Percentiles rank a stretch among this genome's conserved stretches.
Conservation (phyloP, 1,284 basidiomycete genomes). For the Peniophora sp. region DNA sequence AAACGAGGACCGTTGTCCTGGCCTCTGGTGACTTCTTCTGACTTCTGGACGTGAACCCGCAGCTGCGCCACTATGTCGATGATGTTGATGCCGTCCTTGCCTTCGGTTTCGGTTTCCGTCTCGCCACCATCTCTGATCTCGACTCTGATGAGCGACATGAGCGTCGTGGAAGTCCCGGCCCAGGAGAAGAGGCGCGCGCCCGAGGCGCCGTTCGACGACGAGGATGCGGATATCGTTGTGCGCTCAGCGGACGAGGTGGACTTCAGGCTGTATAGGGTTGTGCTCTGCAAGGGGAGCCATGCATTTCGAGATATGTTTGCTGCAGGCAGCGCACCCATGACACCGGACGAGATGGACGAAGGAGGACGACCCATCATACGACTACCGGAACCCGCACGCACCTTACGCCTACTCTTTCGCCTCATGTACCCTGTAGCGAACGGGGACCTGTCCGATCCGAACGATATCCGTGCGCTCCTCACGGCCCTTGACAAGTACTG, state of each 20-base stretch:
- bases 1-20: too few species aligned
- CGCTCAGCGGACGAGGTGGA: constrained; percentile 27
- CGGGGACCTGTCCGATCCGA: not conserved
- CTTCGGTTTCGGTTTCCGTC: too few species aligned
- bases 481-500: constrained; percentile 7
- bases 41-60: too few species aligned
- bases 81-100: too few species aligned
- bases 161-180: too few species aligned
- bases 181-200: not conserved
- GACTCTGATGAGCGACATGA: too few species aligned
- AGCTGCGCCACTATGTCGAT: too few species aligned
- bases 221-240: constrained; percentile 25
- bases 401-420: constrained; percentile 5
- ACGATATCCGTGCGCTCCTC: constrained; percentile 2
- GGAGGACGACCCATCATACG: not conserved
- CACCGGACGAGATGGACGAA: constrained; percentile 9
- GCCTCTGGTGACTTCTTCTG: too few species aligned
- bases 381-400: constrained; percentile 3
- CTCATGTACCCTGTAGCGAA: constrained; percentile 6
- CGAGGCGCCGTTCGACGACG: constrained; percentile 6
- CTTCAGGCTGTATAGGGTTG: constrained; percentile 23
- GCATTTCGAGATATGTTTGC: constrained; percentile 29
- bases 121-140: too few species aligned
- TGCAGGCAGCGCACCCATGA: constrained; percentile 12
- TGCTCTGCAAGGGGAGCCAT: constrained; percentile 25